A percentile compares a stretch with the other conserved stretches of the same genome.
Evolutionary conservation across 2,329 filamentous ascomycete genomes (phyloP).

Genomic region (Hypoxylon sp.): DNA sequence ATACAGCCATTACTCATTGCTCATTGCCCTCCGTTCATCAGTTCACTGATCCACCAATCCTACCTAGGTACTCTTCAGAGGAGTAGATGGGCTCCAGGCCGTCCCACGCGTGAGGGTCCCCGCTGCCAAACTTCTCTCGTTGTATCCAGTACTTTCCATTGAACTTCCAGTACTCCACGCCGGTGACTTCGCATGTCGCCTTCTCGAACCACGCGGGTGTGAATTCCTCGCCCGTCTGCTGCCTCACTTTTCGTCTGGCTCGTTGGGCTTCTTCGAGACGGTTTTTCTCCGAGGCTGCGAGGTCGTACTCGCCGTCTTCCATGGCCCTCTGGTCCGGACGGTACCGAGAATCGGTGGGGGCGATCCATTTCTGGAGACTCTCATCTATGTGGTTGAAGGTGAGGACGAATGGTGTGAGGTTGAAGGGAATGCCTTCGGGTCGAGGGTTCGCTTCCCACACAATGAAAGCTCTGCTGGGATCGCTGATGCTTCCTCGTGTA

Average conservation of each 20-base stretch:
- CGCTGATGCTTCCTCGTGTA: slow-evolving; percentile 69
- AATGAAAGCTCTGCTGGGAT: slow-evolving; percentile 83
- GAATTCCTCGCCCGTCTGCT: slow-evolving; percentile 86
- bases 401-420: slow-evolving; percentile 94
- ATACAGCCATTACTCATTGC: slow-evolving; percentile 21
- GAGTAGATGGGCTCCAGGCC: slow-evolving; percentile 81
- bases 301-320: slow-evolving; percentile 98
- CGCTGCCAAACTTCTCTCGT: slow-evolving; percentile 75
- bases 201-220: slow-evolving; percentile 87
- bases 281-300: slow-evolving; percentile 94
- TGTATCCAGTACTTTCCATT: slow-evolving; percentile 90
- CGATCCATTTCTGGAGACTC: slow-evolving; percentile 80
- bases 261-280: slow-evolving; percentile 93
- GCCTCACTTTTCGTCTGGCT: slow-evolving; percentile 78
- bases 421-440: slow-evolving; percentile 91
- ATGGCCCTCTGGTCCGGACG: slow-evolving; percentile 96
- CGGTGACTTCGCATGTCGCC: slow-evolving; percentile 80
- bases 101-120: slow-evolving; percentile 74
- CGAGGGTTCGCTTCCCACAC: slow-evolving; percentile 92
- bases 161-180: slow-evolving; percentile 91
- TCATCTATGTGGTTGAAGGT: slow-evolving; percentile 94
- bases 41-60: neutral
- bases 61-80: slow-evolving; percentile 37
- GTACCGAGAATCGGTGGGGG: slow-evolving; percentile 93
- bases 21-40: neutral